Evolutionary conservation across 345 rosid genomes (phyloP).

Genomic region (Pistacia integerrima): DNA sequence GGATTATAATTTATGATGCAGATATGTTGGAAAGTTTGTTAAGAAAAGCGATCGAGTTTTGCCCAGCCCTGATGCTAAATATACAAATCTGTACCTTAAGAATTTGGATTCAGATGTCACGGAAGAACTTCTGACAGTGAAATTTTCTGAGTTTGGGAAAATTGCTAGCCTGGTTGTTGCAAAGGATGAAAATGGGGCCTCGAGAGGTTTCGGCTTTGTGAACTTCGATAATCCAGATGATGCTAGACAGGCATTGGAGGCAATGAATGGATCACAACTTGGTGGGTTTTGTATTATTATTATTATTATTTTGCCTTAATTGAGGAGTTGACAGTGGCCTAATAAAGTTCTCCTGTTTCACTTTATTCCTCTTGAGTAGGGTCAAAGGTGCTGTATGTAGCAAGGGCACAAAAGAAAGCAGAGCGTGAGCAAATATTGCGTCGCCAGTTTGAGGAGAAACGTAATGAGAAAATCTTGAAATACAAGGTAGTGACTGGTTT

Average conservation of each 20-base stretch:
- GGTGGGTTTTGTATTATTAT: constrained; percentile 11
- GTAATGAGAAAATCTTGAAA: constrained; percentile 17
- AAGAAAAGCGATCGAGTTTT: constrained; percentile 3
- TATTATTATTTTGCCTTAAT: constrained; percentile 15
- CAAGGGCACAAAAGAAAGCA: constrained; percentile 79
- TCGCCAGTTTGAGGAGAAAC: constrained; percentile 3
- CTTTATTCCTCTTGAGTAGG: constrained; percentile 36
- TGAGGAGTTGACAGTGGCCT: neutral
- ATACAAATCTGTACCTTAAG: constrained; percentile 16
- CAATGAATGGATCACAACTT: constrained; percentile 18
- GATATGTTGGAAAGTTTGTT: constrained; percentile 10
- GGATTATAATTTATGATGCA: neutral
- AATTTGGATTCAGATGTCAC: constrained; percentile 10
- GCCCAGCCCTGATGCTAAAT: constrained; percentile 14
- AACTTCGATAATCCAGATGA: constrained; percentile 18
- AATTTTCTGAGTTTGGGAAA: constrained; percentile 18
- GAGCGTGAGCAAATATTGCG: constrained; percentile 57
- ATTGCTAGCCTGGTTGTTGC: constrained; percentile 15
- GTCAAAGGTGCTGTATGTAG: constrained; percentile 59
- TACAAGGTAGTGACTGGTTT: constrained; percentile 39
- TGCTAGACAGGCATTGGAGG: constrained; percentile 13
- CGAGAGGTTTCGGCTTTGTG: constrained; percentile 24
- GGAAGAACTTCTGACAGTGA: constrained; percentile 4
- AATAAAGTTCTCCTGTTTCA: constrained; percentile 4
- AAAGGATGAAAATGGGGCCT: constrained; percentile 13